Base-by-base conservation (phyloP, 2,329 filamentous ascomycete genomes). In the Colletotrichum caudatum region DNA sequence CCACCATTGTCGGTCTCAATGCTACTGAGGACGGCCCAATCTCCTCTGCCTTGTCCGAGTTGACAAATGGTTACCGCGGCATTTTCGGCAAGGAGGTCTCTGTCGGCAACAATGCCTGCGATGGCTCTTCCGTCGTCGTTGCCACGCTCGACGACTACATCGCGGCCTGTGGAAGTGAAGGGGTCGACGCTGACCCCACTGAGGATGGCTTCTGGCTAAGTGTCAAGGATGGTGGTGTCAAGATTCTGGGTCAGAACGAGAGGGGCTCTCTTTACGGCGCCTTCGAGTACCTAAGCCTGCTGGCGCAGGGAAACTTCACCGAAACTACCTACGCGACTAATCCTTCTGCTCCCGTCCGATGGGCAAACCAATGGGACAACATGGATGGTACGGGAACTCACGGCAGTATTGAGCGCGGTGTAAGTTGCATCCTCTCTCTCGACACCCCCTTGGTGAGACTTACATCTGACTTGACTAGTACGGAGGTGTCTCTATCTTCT, bases 301-400 rank as follows among this genome's bases (percentile, higher is more conserved):
- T 93, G n/a, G 88, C 86, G 0, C 90, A 90, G 77, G 87, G 85
- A 33, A 86, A 90, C 57, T 82, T 89, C 70, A 69, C 61, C 20
- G 62, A 73, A 4, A 50, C 41, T 48, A 77, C 84, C 5, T 84
- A 85, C 58, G 80, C 84, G 2, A 85, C 84, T 11, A 91, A 87
- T 73, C 90, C 90, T 0, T 84, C 85, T 68, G 89, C 87, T 0
- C 87, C 87, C 0, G 87, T 93, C 53, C 85, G 91, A 74, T 93
- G 91, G 91, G 86, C 89, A 0, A 93, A 93, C 76, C 87, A 93
- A 74, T 93, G 91, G 91, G 90, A 93, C 77, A 93, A 93, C 74
- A 82, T 93, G 78, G 87, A 91, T 69, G 87, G 68, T 53, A 66
- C 65, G 16, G 69, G 69, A 39, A 74, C 69, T 20, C 74, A 74